Base-by-base conservation (phyloP, 108 stramenopile genomes). In the Fragilaria radians region DNA sequence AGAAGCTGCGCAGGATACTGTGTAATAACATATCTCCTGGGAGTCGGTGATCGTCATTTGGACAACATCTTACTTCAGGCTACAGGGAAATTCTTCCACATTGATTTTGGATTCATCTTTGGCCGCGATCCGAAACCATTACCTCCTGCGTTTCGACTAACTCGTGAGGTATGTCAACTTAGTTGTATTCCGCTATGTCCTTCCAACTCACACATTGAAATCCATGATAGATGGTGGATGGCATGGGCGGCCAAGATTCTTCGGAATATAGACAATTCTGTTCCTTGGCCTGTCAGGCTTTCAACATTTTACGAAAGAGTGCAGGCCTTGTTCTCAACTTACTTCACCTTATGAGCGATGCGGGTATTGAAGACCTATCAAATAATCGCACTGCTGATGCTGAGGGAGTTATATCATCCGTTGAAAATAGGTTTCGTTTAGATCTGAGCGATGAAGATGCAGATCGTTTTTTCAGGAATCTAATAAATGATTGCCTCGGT, bases 1-100 rank as follows among this genome's bases (percentile, higher is more conserved):
- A 85, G 91, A 61, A 88, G 83, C 60, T 97, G 96, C 53, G 99
- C 99, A 17, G 97, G 97, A 7, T 98, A 98, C 76, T 95, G 95
- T 69, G 96, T 98, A 42, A 89, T 96, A 25, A 99, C 97, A 2
- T 99, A 97, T 61, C 52, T 99, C 22, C 70, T 99, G 49, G 91
- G 91, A 24, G 91, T 93, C 19, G 91, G 91, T 5, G 91, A 93
- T 63, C 85, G 91, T 14, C 91, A 93, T 63, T 61, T 89, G 58
- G 91, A 93, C 68, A 93, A 93, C 36, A 74, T 93, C 45, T 65
- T 93, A 48, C 70, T 93, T 17, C 91, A 93, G 61, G 78, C 80
- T 31, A 83, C 82, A 9, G 91, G 91, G 0, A 72, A 83, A 48
- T 86, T 93, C 49, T 73, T 93, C 51, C 91, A 93, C 61, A 88